Evolutionary conservation across 2,329 filamentous ascomycete species (phyloP).

Genomic region (Chalaropsis ovoidea): DNA sequence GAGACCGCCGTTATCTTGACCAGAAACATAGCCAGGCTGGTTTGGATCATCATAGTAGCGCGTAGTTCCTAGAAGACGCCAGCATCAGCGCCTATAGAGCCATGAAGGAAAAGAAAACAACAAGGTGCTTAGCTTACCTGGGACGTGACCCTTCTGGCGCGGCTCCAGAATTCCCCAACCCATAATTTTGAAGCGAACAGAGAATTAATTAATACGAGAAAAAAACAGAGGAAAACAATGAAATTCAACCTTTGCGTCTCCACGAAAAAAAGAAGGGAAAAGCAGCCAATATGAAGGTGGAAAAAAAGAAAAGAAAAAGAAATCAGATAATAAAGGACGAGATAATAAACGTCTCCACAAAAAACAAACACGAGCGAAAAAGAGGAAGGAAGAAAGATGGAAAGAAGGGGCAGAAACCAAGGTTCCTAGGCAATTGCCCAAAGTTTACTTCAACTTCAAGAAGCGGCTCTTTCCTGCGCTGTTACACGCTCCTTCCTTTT

Average conservation of each 20-base stretch:
- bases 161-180: slow-evolving; percentile 62
- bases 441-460: neutral
- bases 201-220: neutral
- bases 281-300: slow-evolving; percentile 4
- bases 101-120: slow-evolving; percentile 25
- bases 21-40: slow-evolving; percentile 37
- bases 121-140: slow-evolving; percentile 48
- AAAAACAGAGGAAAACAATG: neutral
- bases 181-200: slow-evolving; percentile 30
- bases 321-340: slow-evolving; percentile 4
- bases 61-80: slow-evolving; percentile 42
- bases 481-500: neutral
- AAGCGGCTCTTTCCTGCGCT: neutral
- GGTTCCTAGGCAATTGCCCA: neutral
- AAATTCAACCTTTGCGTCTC: neutral
- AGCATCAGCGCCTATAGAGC: neutral
- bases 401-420: neutral
- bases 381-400: neutral
- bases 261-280: slow-evolving; percentile 6
- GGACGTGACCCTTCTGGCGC: slow-evolving; percentile 55
- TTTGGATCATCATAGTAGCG: slow-evolving; percentile 53
- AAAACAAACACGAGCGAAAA: neutral
- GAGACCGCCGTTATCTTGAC: slow-evolving; percentile 37
- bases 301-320: slow-evolving; percentile 7
- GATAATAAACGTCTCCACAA: slow-evolving; percentile 15